phyloP scores from a whole-genome alignment of 352 stramenopile species.

The Phytopythium oedochilum region DNA sequence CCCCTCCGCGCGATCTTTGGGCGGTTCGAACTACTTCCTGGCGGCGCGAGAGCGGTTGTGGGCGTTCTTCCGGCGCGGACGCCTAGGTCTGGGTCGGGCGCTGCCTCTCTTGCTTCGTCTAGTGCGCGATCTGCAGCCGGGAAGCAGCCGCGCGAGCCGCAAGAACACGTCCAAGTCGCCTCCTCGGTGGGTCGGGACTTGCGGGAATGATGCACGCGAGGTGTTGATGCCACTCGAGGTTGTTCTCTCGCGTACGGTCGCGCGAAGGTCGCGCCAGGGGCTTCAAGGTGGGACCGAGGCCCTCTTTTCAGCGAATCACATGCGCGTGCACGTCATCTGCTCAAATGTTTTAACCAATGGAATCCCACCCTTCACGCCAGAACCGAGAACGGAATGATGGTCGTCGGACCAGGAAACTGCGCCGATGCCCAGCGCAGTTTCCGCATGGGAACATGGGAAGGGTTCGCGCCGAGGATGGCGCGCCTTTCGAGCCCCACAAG shows the following conservation, averaged over 20 bases:
- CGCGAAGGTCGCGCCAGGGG: conserved; percentile 4
- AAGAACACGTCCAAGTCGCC: neutral
- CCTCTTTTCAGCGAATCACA: neutral
- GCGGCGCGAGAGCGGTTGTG: conserved; percentile 1
- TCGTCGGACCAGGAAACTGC: conserved; percentile 1
- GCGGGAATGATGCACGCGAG: conserved; percentile 7
- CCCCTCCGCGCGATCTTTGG: neutral
- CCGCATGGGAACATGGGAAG: neutral
- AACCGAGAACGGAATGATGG: neutral
- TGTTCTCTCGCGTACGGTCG: neutral
- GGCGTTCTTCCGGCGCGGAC: neutral
- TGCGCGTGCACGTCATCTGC: neutral
- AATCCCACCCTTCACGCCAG: neutral
- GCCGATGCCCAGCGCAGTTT: neutral
- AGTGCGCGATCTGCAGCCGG: neutral
- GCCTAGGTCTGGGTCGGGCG: neutral
- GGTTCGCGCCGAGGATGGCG: neutral
- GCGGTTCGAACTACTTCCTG: neutral
- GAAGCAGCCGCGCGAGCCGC: neutral
- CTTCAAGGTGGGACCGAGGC: neutral
- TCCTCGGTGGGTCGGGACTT: neutral
- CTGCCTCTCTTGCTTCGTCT: neutral
- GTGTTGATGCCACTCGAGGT: conserved; percentile 1
- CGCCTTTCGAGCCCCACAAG: neutral
- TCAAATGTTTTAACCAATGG: neutral